Conservation (phyloP, 768 basidiomycete genomes). For the Kwoniella botswanensis region DNA sequence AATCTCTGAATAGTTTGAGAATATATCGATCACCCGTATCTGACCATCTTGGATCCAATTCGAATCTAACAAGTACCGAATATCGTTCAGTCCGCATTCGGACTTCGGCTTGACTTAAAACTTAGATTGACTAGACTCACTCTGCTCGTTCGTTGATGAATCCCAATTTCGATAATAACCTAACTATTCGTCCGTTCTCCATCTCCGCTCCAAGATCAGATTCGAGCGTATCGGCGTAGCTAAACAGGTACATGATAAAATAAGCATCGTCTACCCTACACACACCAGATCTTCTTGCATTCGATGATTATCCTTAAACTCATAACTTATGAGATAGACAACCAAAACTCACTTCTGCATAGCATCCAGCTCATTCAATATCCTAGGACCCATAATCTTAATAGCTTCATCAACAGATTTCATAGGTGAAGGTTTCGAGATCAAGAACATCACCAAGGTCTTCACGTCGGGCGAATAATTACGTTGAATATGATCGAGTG, state of each 20-base stretch:
- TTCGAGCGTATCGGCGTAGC: conserved; percentile 81
- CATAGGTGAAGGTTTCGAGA: conserved; percentile 70
- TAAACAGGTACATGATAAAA: conserved; percentile 53
- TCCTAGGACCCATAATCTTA: conserved; percentile 74
- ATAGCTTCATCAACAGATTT: conserved; percentile 80
- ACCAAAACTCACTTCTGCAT: conserved; percentile 68
- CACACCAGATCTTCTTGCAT: neutral
- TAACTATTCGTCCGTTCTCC: conserved; percentile 89
- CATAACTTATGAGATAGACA: neutral
- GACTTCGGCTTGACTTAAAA: too few relatives aligned
- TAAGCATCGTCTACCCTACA: neutral
- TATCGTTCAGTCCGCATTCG: neutral
- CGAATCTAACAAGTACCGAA: conserved; percentile 66
- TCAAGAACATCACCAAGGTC: conserved; percentile 71
- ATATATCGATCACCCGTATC: conserved; percentile 98
- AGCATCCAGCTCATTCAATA: conserved; percentile 81
- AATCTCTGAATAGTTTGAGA: conserved; percentile 96
- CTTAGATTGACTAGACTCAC: conserved; percentile 62
- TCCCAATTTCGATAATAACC: conserved; percentile 88
- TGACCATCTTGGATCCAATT: conserved; percentile 95
- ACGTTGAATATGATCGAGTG: conserved; percentile 73
- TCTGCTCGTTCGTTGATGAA: conserved; percentile 99
- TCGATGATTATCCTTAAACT: neutral
- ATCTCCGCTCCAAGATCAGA: conserved; percentile 82
- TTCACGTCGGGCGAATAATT: conserved; percentile 82